Evolutionary conservation across 192 early-diverging fungal species (phyloP).

Genomic region (Entomortierella beljakovae): DNA sequence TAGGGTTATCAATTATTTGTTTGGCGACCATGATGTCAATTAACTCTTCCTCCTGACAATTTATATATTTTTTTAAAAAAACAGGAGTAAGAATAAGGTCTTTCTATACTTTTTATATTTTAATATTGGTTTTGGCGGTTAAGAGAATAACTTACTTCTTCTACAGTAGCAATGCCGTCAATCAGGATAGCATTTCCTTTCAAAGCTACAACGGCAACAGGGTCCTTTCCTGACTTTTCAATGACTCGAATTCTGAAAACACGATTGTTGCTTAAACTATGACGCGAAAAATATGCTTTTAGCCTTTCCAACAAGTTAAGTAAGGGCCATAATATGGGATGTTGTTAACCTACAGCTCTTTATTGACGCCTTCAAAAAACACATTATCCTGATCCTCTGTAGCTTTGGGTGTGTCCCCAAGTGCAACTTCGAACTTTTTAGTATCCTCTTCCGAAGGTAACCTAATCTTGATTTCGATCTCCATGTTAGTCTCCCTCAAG

Average conservation of each 20-base stretch:
- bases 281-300: not conserved
- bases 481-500: constrained; percentile 47
- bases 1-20: constrained; percentile 33
- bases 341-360: constrained; percentile 24
- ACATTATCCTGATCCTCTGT: constrained; percentile 51
- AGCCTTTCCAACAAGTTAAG: not conserved
- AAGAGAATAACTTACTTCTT: constrained; percentile 26
- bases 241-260: constrained; percentile 47
- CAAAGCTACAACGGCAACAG: constrained; percentile 35
- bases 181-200: constrained; percentile 48
- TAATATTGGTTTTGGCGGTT: too few species aligned
- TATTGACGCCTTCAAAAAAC: constrained; percentile 42
- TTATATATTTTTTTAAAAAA: not conserved
- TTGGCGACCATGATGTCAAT: constrained; percentile 20
- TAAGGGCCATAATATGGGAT: not conserved
- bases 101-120: not conserved
- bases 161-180: constrained; percentile 39
- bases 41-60: constrained; percentile 28
- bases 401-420: constrained; percentile 6
- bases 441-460: constrained; percentile 31
- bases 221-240: constrained; percentile 31
- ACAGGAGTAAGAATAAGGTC: not conserved
- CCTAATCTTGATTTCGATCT: constrained; percentile 55
- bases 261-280: constrained; percentile 26
- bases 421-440: constrained; percentile 23